Evolutionary conservation across 2,329 filamentous ascomycete genomes (phyloP), one percentile per base, ranked within the genome.

Genomic region (Fusarium sp.): DNA sequence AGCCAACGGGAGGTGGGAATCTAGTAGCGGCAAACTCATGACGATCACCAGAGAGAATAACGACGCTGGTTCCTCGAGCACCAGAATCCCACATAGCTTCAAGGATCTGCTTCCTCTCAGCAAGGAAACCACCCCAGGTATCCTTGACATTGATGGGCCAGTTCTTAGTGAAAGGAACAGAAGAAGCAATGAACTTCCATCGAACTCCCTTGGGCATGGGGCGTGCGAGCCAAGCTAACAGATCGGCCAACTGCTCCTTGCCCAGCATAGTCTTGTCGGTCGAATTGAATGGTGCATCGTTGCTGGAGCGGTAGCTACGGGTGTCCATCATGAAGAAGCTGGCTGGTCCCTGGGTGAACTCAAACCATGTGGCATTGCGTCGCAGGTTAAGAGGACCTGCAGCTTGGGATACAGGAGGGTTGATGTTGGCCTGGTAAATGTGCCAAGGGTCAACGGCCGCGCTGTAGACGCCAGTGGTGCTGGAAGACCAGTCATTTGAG

Each of bases 311-410:
- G 78, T 97, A 97, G 42, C 92, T 91, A 55, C 96, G 89, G 0
- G 95, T 98, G 78, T 99, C 96, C 53, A 97, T 85, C 84, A 99
- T 90, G 84, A 98, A 99, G 83, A 98, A 98, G 42, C 92, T 92
- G 2, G 94, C 95, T 0, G 95, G 95, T 0, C 96, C 96, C 78
- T 97, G 93, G 2, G 88, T 89, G 80, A 99, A 99, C 24, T 90
- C 89, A 78, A 95, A 98, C 81, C 96, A 98, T 0, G 94, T 97
- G 1, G 91, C 90, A 20, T 88, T 88, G 46, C 81, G 57, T 30
- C 79, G 74, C 46, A 76, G 70, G 56, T 77, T 81, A 20, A 73
- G 78, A 4, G 79, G 80, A 58, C 83, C 80, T 50, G 87, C 82
- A 73, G 83, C 79, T 66, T 87, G 83, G 64, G 91, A 85, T 49